Base-by-base conservation (phyloP, 129 eudicot genomes). In the Centella asiatica region DNA sequence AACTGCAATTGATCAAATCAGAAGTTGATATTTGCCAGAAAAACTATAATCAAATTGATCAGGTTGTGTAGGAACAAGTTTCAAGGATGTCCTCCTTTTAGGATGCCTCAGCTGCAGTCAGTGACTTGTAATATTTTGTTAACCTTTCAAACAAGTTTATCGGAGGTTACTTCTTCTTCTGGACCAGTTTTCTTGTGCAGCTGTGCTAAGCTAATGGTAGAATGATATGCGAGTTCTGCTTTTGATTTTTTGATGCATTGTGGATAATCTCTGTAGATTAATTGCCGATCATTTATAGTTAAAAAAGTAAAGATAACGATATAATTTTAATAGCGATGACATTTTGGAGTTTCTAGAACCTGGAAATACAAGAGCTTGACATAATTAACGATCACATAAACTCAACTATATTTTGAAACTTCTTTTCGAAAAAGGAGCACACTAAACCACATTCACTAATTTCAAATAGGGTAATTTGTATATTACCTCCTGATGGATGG, bases 21-120 rank as follows among this genome's bases (percentile, higher is more conserved):
- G 42, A 7, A 13, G 2, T 37, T 58, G 45, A 7, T 33, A 20
- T 58, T 12, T 58, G 20, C 13, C 45, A 58, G 27, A 19, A 58
- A 31, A 57, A 57, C 44, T 37, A 17, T 32, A 10, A 57, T 27
- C 62, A 4, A 31, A 32, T 57, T 9, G 25, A 57, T 34, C 20
- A 42, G 47, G 17, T 55, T 45, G 27, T 42, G 64, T 44, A 17
- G 47, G 47, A 42, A 42, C 47, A 13, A 42, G 47, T 15, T 42
- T 42, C 47, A 42, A 42, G 47, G 47, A 11, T 42, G 19, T 56
- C 45, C 20, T 6, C 27, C 42, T 37, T 37, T 37, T 37, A 37
- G 42, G 42, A 58, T 68, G 65, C 65, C 72, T 68, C 72, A 32
- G 28, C 65, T 28, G 72, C 56, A 20, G 34, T 26, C 64, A 26